Base-by-base conservation (phyloP, 495 filamentous ascomycete species). In the Trichoderma asperelloides region DNA sequence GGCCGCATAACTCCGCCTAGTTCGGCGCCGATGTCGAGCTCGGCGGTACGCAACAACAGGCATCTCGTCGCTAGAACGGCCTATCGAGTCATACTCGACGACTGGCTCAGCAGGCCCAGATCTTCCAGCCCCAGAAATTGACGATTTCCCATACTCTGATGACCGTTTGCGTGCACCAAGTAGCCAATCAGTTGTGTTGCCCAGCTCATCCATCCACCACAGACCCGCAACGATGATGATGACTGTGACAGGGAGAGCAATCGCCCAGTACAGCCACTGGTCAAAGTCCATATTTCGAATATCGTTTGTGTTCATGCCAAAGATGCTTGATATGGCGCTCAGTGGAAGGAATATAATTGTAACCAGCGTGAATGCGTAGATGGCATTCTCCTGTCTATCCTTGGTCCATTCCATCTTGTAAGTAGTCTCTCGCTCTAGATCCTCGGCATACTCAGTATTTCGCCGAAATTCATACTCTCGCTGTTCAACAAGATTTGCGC, bases 311-410 rank as follows among this genome's bases (percentile, higher is more conserved):
- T 88, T 87, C 75, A 88, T 86, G 41, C 86, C 85, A 65, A 87
- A 88, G 2, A 88, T 77, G 41, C 81, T 82, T 2, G 86, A 86
- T 71, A 88, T 85, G 74, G 87, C 86, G 11, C 80, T 84, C 0
- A 88, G 75, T 2, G 86, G 86, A 6, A 88, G 74, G 74, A 88
- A 88, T 39, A 88, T 82, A 55, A 88, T 81, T 1, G 84, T 87
- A 70, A 88, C 86, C 16, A 86, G 82, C 25, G 86, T 88, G 69
- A 89, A 88, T 11, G 51, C 82, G 69, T 83, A 84, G 40, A 86
- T 77, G 16, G 80, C 77, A 23, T 78, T 75, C 51, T 85, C 80
- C 73, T 81, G 79, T 28, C 73, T 71, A 69, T 80, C 78, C 63
- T 78, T 78, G 63, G 73, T 79, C 25, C 68, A 69, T 63, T 77